Percentiles rank a stretch among this genome's conserved stretches.
phyloP scores from a whole-genome alignment of 768 basidiomycete species.

The Xerocomellus intermedius region DNA sequence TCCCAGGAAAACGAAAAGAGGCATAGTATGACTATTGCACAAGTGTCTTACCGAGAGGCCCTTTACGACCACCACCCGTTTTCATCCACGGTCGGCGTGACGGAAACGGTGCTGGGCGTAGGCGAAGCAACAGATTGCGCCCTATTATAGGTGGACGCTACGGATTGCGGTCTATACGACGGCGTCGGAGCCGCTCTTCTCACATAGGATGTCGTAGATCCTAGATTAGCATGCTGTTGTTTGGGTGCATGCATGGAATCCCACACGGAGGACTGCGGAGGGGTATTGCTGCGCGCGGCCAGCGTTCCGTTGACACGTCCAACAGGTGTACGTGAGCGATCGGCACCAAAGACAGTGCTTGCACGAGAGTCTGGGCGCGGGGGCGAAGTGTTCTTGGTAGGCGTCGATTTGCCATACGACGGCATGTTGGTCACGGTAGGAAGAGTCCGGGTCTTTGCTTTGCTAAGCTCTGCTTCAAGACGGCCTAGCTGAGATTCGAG shows the following conservation, averaged over 20 bases:
- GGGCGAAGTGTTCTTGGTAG: conserved; percentile 38
- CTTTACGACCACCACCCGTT: conserved; percentile 77
- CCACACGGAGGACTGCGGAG: conserved; percentile 61
- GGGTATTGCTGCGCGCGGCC: conserved; percentile 42
- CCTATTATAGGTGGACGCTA: conserved; percentile 47
- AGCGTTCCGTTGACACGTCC: conserved; percentile 34
- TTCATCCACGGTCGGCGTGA: conserved; percentile 63
- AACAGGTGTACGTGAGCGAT: conserved; percentile 53
- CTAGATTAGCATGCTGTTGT: conserved; percentile 22
- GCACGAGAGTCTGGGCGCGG: conserved; percentile 74
- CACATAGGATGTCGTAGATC: conserved; percentile 11
- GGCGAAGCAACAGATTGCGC: conserved; percentile 56
- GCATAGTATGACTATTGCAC: conserved; percentile 9
- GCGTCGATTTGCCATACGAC: conserved; percentile 39
- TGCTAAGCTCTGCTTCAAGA: conserved; percentile 58
- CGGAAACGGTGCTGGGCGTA: conserved; percentile 72
- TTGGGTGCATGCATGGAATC: conserved; percentile 65
- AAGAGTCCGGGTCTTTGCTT: conserved; percentile 36
- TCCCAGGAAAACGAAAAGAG: neutral
- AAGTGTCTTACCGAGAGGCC: neutral
- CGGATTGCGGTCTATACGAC: conserved; percentile 36
- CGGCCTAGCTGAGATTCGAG: conserved; percentile 60
- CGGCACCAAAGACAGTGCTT: conserved; percentile 56
- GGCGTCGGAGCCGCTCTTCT: conserved; percentile 22
- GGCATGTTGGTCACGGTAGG: conserved; percentile 33